Evolutionary conservation across 192 early-diverging fungal genomes (phyloP).

Genomic region (Coemansia sp.): DNA sequence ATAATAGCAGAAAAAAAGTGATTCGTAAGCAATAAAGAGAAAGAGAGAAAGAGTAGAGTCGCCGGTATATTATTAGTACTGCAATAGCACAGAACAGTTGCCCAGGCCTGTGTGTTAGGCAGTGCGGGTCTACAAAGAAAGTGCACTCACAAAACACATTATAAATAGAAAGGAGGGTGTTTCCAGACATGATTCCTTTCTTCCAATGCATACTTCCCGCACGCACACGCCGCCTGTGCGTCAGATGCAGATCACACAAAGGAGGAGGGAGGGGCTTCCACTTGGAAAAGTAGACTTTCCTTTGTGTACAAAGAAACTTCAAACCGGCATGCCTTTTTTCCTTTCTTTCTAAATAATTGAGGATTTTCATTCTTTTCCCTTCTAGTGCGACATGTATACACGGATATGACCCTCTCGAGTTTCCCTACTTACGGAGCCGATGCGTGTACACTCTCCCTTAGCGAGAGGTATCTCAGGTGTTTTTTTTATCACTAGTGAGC

Average conservation of each 20-base stretch:
- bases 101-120: background rate
- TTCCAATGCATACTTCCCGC: background rate
- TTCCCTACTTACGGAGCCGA: background rate
- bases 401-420: background rate
- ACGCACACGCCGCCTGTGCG: slow-evolving; percentile 2
- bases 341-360: background rate
- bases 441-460: background rate
- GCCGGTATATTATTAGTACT: background rate
- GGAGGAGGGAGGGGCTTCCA: background rate
- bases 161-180: slow-evolving; percentile 5
- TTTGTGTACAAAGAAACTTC: slow-evolving; percentile 1
- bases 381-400: slow-evolving; percentile 1
- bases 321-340: background rate
- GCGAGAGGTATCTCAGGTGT: background rate
- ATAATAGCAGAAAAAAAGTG: background rate
- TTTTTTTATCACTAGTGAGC: background rate
- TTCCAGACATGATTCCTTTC: background rate
- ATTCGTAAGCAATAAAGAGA: background rate
- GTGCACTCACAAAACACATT: background rate
- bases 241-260: slow-evolving; percentile 5
- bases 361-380: background rate
- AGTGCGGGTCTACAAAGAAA: background rate
- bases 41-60: background rate
- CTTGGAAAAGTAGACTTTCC: slow-evolving; percentile 11
- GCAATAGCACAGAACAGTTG: background rate